Conservation (phyloP, 2,329 filamentous ascomycete species). For the Paramyrothecium sp. region DNA sequence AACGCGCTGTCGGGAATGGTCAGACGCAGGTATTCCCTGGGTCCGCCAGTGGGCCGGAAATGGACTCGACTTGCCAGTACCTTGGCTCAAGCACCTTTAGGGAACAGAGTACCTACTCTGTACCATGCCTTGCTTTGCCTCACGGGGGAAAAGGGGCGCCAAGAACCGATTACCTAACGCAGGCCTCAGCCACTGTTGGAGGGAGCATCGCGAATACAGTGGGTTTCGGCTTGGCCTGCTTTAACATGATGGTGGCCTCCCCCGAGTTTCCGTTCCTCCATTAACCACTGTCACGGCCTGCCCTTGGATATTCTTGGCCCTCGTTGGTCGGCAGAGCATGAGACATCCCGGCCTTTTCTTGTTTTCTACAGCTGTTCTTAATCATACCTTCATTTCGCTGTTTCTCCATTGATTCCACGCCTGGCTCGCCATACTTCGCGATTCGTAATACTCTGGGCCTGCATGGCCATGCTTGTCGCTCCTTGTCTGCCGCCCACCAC, state of each 20-base stretch:
- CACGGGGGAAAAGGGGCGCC: background rate
- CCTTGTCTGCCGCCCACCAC: conserved; percentile 7
- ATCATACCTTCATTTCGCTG: background rate
- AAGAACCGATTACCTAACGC: background rate
- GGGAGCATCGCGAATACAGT: too few species aligned
- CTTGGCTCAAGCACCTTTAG: too few species aligned
- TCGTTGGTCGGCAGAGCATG: background rate
- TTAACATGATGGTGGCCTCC: background rate
- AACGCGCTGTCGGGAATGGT: too few species aligned
- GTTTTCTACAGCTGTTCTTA: background rate
- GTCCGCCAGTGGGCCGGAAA: too few species aligned
- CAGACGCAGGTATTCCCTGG: too few species aligned
- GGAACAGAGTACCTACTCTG: too few species aligned
- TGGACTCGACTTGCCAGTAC: too few species aligned
- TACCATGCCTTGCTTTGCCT: too few species aligned
- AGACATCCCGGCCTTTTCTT: background rate
- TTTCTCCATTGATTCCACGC: background rate
- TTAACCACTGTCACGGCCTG: background rate
- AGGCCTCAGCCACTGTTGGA: too few species aligned
- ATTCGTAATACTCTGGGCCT: conserved; percentile 8
- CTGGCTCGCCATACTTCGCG: background rate
- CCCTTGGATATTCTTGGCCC: background rate
- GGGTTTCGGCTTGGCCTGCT: too few species aligned
- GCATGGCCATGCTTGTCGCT: conserved; percentile 11
- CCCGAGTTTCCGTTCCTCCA: background rate